phyloP scores from a whole-genome alignment of 2,329 filamentous ascomycete species.

The Aspergillus sp. region DNA sequence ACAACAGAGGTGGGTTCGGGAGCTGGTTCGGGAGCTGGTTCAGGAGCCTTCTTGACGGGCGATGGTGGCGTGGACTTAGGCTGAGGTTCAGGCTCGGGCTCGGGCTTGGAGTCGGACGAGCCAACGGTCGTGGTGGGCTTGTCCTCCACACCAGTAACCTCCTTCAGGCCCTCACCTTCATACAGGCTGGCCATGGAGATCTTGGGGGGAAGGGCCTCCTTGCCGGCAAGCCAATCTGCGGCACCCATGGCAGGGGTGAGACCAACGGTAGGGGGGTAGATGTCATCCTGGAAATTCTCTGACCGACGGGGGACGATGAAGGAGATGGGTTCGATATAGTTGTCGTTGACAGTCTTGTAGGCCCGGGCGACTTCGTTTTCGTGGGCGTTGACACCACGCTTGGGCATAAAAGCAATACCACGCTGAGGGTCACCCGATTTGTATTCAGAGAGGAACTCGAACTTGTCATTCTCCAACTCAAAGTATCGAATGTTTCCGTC shows the following conservation, averaged over 20 bases:
- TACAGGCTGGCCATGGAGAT: slow-evolving; percentile 91
- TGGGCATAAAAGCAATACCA: slow-evolving; percentile 88
- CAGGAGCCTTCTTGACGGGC: slow-evolving; percentile 16
- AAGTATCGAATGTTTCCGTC: slow-evolving; percentile 99
- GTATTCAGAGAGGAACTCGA: slow-evolving; percentile 94
- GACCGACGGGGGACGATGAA: slow-evolving; percentile 93
- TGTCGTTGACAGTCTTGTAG: slow-evolving; percentile 94
- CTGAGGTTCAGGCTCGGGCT: slow-evolving; percentile 45
- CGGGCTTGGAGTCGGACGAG: slow-evolving; percentile 46
- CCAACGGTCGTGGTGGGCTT: slow-evolving; percentile 28
- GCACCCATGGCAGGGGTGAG: slow-evolving; percentile 72
- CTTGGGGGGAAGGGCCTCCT: slow-evolving; percentile 77
- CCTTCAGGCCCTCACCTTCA: slow-evolving; percentile 71
- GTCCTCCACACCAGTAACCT: slow-evolving; percentile 52
- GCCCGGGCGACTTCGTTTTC: slow-evolving; percentile 94
- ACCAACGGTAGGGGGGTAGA: slow-evolving; percentile 81
- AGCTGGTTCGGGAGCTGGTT: slow-evolving; percentile 17
- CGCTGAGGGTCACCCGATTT: slow-evolving; percentile 94
- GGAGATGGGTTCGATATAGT: slow-evolving; percentile 91
- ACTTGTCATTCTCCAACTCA: slow-evolving; percentile 97
- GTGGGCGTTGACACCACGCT: slow-evolving; percentile 91
- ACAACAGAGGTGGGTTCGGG: slow-evolving; percentile 28
- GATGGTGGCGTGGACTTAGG: slow-evolving; percentile 39
- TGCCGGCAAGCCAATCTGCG: slow-evolving; percentile 78
- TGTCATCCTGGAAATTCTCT: slow-evolving; percentile 93